Base-by-base conservation (phyloP, 2,329 filamentous ascomycete genomes). In the Epichloe typhina region DNA sequence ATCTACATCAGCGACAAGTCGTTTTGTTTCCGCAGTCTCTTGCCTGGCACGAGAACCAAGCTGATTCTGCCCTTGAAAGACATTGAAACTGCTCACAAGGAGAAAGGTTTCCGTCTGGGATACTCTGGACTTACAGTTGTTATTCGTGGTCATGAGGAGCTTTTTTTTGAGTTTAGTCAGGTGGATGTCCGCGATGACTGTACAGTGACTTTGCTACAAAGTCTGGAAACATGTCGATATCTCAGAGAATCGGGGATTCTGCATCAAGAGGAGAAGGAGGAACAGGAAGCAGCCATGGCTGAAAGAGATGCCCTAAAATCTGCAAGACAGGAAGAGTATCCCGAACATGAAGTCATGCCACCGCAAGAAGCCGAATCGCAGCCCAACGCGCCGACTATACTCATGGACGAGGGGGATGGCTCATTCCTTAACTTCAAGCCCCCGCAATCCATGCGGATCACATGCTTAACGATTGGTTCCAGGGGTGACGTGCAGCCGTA, bases 401-500 rank as follows among this genome's bases (percentile, higher is more conserved):
- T 91, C 2, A 95, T 96, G 58, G 93, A 97, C 61, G 91, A 97
- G 59, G 83, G 87, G 8, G 82, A 84, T 57, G 86, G 88, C 4
- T 95, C 90, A 0, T 85, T 95, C 52, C 76, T 95, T 55, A 88
- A 93, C 57, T 95, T 96, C 70, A 95, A 95, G 66, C 91, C 93
- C 0, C 70, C 80, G 2, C 76, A 87, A 58, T 74, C 90, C 2
- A 72, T 98, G 63, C 83, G 76, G 19, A 86, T 98, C 53, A 95
- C 91, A 1, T 98, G 93, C 63, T 72, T 98, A 38, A 98, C 93
- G 0, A 98, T 98, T 55, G 93, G 93, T 15, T 96, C 91, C 12
- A 79, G 93, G 53, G 93, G 93, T 23, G 93, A 98, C 63, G 91
- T 98, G 4, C 93, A 98, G 64, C 93, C 93, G 1, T 98, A 97